Evolutionary conservation across 805 yeast species (phyloP), one percentile per base, ranked within the genome.

Genomic region (Metschnikowia gelsemii): DNA sequence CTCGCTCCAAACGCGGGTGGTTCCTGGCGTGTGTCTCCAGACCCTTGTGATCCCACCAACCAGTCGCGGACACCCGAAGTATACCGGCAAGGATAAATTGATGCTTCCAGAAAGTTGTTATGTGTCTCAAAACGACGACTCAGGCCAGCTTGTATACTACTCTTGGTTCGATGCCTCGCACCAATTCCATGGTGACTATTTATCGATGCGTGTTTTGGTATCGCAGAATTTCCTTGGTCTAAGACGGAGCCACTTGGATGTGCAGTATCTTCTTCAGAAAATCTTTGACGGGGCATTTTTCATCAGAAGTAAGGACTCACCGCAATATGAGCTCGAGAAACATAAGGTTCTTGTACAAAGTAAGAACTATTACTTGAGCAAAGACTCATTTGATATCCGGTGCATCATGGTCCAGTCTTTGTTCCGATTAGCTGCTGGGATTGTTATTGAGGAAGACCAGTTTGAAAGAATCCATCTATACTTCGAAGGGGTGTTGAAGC

Each of bases 331-430:
- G 17, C 18, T 24, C 16, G 52, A 50, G 5, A 38, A 45, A 23
- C 41, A 32, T 5, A 12, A 13, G 12, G 48, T 63, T 7, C 43
- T 64, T 12, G 54, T 52, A 12, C 63, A 64, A 34, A 56, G 62
- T 23, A 52, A 46, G 16, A 37, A 59, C 33, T 64, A 43, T 45
- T 64, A 59, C 46, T 40, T 64, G 22, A 47, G 59, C 12, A 38
- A 32, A 12, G 51, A 47, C 9, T 34, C 51, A 17, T 64, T 66
- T 42, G 68, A 63, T 42, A 40, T 43, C 27, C 51, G 68, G 25
- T 55, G 63, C n/a, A 55, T 61, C 21, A 66, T 66, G 70, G 51
- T 62, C 22, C 68, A 64, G 41, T 52, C 63, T 12, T 47, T 63
- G 2, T 58, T 52, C 42, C 51, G 63, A 19, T 39, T 57, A 4